These are phyloP conservation scores for Teratosphaeria viscida DNA, from an alignment of 2,329 filamentous ascomycete species.

Conservation along the genomic window DNA sequence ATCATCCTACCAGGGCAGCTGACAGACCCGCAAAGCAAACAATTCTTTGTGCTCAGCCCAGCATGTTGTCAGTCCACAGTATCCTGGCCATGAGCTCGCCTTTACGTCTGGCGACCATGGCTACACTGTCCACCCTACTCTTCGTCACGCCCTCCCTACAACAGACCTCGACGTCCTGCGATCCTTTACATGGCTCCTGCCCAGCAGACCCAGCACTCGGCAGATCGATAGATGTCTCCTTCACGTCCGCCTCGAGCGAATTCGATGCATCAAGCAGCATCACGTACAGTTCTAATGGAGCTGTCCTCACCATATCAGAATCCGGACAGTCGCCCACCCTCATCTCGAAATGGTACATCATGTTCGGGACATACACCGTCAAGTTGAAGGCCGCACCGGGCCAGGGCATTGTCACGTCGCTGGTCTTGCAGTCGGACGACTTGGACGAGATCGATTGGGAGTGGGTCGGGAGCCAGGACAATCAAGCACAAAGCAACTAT, in stretches of 20 bases:
- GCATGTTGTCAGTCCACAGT: constrained; percentile 17
- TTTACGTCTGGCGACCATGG: constrained; percentile 28
- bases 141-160: constrained; percentile 31
- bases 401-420: constrained; percentile 82
- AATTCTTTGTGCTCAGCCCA: constrained; percentile 2
- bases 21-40: constrained; percentile 1
- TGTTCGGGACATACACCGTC: constrained; percentile 89
- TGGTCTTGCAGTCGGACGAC: constrained; percentile 81
- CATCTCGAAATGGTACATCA: constrained; percentile 90
- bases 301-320: constrained; percentile 65
- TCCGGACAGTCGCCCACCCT: constrained; percentile 80
- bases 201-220: constrained; percentile 70
- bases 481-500: constrained; percentile 89
- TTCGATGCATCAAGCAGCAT: constrained; percentile 60
- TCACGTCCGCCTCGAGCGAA: constrained; percentile 64
- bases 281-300: constrained; percentile 67
- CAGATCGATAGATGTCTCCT: constrained; percentile 73
- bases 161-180: constrained; percentile 48
- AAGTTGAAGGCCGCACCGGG: constrained; percentile 79
- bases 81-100: constrained; percentile 22
- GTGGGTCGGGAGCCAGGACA: constrained; percentile 71
- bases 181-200: constrained; percentile 51
- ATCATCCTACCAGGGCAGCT: not conserved
- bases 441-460: constrained; percentile 97
- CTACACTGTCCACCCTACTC: constrained; percentile 27